Evolutionary conservation across 2,329 filamentous ascomycete species (phyloP), one percentile per base, ranked within the genome.

Genomic region (Aspergillus niger): DNA sequence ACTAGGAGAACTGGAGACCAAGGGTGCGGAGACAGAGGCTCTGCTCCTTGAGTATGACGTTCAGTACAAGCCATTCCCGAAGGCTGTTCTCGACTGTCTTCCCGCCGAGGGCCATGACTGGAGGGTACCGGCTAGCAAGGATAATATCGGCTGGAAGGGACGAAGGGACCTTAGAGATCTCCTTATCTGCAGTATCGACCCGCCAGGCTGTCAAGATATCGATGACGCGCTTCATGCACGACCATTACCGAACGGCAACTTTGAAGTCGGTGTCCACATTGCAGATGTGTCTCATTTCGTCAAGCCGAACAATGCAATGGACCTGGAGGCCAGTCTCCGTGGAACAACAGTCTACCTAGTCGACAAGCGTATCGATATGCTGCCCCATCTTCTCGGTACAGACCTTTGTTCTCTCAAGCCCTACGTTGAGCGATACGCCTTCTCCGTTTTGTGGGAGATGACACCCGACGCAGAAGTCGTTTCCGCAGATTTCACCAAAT

Each of bases 261-360:
- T 88, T 66, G 92, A 98, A 76, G 92, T 99, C 8, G 95, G 95
- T 65, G 95, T 99, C 15, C 96, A 99, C 77, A 99, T 99, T 76
- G 96, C 95, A 28, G 95, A 99, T 76, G 95, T 99, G n/a, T 98
- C 95, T 8, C 91, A 99, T 78, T 99, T 99, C 73, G 95, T 99
- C 70, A 96, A 95, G 78, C 93, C 96, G 26, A 92, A 91, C 76
- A 99, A 94, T 71, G 90, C 95, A 57, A 99, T 99, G 95, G 96
- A 99, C 74, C 86, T 88, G 51, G 95, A 99, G 79, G 95, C 95
- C 3, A 95, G 92, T 72, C 87, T 96, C 71, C 89, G 95, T 70
- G 95, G 95, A 63, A 98, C 95, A 4, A 98, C 94, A 0, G 95
- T 99, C 28, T 99, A 99, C 74, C 83, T 99, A 15, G 95, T 99